phyloP scores from a whole-genome alignment of 805 yeast genomes.

The Wickerhamiella brachini region DNA sequence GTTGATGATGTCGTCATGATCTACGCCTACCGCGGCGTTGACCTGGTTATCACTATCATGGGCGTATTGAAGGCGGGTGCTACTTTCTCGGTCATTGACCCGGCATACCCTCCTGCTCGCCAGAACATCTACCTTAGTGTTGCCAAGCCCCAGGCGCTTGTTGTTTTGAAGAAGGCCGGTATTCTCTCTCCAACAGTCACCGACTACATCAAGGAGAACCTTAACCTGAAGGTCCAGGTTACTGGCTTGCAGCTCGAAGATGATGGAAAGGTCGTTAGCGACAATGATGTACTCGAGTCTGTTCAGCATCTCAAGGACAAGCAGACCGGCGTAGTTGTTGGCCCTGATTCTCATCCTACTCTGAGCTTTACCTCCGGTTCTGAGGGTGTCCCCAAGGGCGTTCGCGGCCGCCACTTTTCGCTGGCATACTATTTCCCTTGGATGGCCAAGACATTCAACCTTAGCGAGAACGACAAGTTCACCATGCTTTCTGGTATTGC shows the following conservation, averaged over 20 bases:
- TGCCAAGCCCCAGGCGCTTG: slow-evolving; percentile 83
- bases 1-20: slow-evolving; percentile 96
- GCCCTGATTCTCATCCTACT: slow-evolving; percentile 97
- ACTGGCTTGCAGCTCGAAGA: slow-evolving; percentile 67
- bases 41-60: slow-evolving; percentile 89
- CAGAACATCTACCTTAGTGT: slow-evolving; percentile 87
- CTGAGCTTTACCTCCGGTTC: slow-evolving; percentile 94
- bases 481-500: slow-evolving; percentile 99
- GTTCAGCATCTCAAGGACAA: slow-evolving; percentile 40
- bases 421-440: slow-evolving; percentile 96
- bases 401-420: slow-evolving; percentile 92
- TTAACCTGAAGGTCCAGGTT: slow-evolving; percentile 57
- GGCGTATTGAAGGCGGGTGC: slow-evolving; percentile 98
- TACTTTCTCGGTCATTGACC: slow-evolving; percentile 95
- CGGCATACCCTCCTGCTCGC: slow-evolving; percentile 97
- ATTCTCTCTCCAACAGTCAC: slow-evolving; percentile 60
- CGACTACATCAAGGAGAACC: slow-evolving; percentile 58
- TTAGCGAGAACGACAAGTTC: slow-evolving; percentile 69
- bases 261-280: slow-evolving; percentile 57
- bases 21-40: slow-evolving; percentile 95
- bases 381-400: slow-evolving; percentile 98
- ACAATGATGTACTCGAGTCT: slow-evolving; percentile 18
- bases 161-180: slow-evolving; percentile 87
- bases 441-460: slow-evolving; percentile 82
- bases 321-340: slow-evolving; percentile 77